Percentiles rank a stretch among this genome's conserved stretches.
Conservation (phyloP, 768 basidiomycete genomes). For the Suillus discolor region DNA sequence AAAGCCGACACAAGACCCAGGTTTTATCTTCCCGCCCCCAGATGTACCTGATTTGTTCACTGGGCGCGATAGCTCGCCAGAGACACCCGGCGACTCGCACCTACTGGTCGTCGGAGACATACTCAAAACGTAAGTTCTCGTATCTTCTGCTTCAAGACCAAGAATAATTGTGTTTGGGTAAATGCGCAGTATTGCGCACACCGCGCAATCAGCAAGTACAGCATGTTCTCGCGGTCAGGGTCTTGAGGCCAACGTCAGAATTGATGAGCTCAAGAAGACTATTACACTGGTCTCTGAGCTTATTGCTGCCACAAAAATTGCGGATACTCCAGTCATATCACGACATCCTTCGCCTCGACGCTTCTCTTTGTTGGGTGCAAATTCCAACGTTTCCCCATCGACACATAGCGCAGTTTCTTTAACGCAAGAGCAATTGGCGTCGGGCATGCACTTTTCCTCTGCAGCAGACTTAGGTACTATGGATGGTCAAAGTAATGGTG, state of each 20-base stretch:
- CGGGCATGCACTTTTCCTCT: constrained; percentile 22
- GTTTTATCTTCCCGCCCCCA: constrained; percentile 28
- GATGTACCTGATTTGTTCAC: constrained; percentile 25
- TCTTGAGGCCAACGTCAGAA: constrained; percentile 48
- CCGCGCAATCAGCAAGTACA: constrained; percentile 57
- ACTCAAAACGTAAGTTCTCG: constrained; percentile 52
- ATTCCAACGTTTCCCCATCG: constrained; percentile 35
- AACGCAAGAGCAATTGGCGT: constrained; percentile 28
- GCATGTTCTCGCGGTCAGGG: constrained; percentile 51
- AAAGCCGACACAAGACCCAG: constrained; percentile 19
- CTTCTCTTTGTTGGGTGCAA: constrained; percentile 32
- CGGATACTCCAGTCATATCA: constrained; percentile 35
- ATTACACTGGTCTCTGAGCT: constrained; percentile 56
- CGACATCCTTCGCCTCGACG: constrained; percentile 31
- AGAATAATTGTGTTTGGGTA: constrained; percentile 14
- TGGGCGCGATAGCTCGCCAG: constrained; percentile 25
- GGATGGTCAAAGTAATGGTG: constrained; percentile 30
- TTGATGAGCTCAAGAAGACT: constrained; percentile 58
- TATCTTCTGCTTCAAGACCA: neutral
- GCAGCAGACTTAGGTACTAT: constrained; percentile 18
- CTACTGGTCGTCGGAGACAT: constrained; percentile 52
- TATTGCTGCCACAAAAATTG: constrained; percentile 46
- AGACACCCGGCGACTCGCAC: constrained; percentile 45
- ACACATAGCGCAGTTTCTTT: constrained; percentile 19
- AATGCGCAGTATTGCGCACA: constrained; percentile 56